phyloP scores from a whole-genome alignment of 768 basidiomycete species.

The Imleria badia region DNA sequence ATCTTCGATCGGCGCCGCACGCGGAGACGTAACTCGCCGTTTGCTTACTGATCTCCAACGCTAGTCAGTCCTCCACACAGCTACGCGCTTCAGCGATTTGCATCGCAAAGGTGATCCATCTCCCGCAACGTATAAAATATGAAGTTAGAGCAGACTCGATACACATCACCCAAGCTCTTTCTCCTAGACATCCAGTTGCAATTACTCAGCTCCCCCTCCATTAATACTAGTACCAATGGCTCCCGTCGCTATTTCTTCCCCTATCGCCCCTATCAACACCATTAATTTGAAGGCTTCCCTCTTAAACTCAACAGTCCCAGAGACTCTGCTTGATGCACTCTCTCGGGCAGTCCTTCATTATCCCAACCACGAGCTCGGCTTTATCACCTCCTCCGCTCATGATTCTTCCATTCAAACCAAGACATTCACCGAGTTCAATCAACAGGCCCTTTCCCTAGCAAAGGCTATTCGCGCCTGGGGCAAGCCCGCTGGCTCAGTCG shows the following conservation, averaged over 20 bases:
- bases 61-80: neutral
- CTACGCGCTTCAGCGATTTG: neutral
- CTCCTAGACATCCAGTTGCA: conserved; percentile 1
- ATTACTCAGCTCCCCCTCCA: neutral
- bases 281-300: conserved; percentile 18
- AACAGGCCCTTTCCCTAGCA: conserved; percentile 19
- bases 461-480: conserved; percentile 23
- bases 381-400: conserved; percentile 30
- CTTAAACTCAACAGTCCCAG: neutral
- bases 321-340: conserved; percentile 25
- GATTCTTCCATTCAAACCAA: conserved; percentile 30
- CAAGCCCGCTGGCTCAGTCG: conserved; percentile 26
- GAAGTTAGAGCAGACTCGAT: conserved; percentile 3
- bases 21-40: conserved; percentile 4
- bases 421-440: conserved; percentile 22
- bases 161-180: neutral
- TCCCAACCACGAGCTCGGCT: conserved; percentile 25
- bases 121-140: conserved; percentile 20
- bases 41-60: neutral
- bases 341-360: conserved; percentile 21
- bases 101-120: too few relatives aligned
- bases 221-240: conserved; percentile 15
- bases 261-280: conserved; percentile 5
- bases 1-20: conserved; percentile 11
- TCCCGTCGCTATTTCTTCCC: conserved; percentile 11